Conservation (phyloP, 2,329 filamentous ascomycete genomes). For the Botrytis galanthina region DNA sequence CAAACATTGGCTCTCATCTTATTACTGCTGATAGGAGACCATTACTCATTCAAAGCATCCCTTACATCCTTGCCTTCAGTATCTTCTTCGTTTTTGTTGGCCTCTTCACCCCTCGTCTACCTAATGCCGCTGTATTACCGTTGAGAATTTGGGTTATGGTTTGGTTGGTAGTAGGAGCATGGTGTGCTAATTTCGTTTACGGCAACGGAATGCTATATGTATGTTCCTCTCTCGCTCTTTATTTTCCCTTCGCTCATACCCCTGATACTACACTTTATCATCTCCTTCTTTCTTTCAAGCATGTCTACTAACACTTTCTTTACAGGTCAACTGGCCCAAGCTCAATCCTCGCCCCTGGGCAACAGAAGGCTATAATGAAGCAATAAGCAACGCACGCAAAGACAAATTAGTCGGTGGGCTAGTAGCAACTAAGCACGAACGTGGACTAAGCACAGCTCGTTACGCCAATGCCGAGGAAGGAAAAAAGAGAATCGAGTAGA, state of each 20-base stretch:
- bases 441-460: slow-evolving; percentile 77
- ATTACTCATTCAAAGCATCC: slow-evolving; percentile 85
- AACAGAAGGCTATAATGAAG: slow-evolving; percentile 83
- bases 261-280: background rate
- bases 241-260: background rate
- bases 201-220: slow-evolving; percentile 91
- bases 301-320: background rate
- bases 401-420: slow-evolving; percentile 78
- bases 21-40: slow-evolving; percentile 85
- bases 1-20: slow-evolving; percentile 58
- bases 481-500: slow-evolving; percentile 87
- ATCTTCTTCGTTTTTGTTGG: slow-evolving; percentile 79
- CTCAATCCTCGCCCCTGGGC: slow-evolving; percentile 86
- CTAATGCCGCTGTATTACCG: slow-evolving; percentile 75
- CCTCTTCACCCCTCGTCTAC: slow-evolving; percentile 66
- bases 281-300: background rate
- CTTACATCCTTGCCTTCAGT: slow-evolving; percentile 76
- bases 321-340: slow-evolving; percentile 95
- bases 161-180: slow-evolving; percentile 68
- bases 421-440: slow-evolving; percentile 66
- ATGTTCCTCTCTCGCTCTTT: slow-evolving; percentile 45
- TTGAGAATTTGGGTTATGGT: slow-evolving; percentile 78
- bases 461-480: slow-evolving; percentile 90
- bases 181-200: slow-evolving; percentile 74
- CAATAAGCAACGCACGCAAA: slow-evolving; percentile 76